These are phyloP conservation scores for Xylaria sp. DNA, from an alignment of 2,329 filamentous ascomycete genomes.

Conservation along the genomic window DNA sequence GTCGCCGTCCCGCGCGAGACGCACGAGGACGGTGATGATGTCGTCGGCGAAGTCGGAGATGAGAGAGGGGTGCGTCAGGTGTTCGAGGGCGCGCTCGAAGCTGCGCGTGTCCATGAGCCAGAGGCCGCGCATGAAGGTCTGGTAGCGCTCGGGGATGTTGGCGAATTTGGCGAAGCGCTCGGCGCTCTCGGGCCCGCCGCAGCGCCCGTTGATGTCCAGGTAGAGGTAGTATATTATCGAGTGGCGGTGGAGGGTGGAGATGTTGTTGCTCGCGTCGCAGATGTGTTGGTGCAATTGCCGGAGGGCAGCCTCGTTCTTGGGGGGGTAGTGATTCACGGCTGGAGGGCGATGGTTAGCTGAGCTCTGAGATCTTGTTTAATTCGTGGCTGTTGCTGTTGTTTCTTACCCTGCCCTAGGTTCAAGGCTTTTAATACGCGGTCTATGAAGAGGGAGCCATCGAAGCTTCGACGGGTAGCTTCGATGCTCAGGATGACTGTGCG, in stretches of 20 bases:
- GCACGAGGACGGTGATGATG: constrained; percentile 76
- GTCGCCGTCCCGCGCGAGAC: constrained; percentile 68
- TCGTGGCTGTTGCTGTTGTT: neutral
- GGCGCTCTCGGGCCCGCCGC: constrained; percentile 44
- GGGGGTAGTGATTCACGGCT: constrained; percentile 76
- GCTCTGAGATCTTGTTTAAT: neutral
- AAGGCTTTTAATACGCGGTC: constrained; percentile 79
- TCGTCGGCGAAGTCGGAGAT: constrained; percentile 86
- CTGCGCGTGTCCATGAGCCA: constrained; percentile 82
- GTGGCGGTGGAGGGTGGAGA: constrained; percentile 80
- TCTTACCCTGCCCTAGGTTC: constrained; percentile 74
- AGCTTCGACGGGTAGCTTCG: constrained; percentile 71
- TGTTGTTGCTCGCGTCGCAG: constrained; percentile 65
- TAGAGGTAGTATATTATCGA: constrained; percentile 87
- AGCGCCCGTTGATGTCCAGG: constrained; percentile 74
- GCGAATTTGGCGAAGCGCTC: constrained; percentile 69
- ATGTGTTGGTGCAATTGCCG: constrained; percentile 77
- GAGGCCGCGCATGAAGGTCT: constrained; percentile 82
- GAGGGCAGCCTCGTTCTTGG: constrained; percentile 74
- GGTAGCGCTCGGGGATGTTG: constrained; percentile 79
- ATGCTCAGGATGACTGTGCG: constrained; percentile 71
- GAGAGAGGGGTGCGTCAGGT: constrained; percentile 82
- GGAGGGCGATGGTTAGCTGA: neutral
- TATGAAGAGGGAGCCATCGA: constrained; percentile 80
- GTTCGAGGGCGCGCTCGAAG: constrained; percentile 77